phyloP scores from a whole-genome alignment of 345 rosid species.

The Cardamine occulta region DNA sequence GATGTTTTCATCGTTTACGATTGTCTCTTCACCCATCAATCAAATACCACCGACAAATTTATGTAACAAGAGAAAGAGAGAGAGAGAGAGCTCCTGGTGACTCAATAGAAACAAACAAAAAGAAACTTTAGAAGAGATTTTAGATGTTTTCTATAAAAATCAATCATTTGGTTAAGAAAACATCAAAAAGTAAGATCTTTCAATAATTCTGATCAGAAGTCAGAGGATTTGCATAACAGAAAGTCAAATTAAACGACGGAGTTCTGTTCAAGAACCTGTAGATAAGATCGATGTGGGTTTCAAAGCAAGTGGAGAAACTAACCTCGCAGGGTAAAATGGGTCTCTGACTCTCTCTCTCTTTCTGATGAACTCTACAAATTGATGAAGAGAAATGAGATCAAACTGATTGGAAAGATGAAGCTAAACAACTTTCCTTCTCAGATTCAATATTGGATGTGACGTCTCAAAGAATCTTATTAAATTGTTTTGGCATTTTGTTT shows the following conservation, averaged over 20 bases:
- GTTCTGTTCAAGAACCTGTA: conserved; percentile 1
- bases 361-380: conserved; percentile 2
- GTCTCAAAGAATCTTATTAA: not conserved
- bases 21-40: conserved; percentile 75
- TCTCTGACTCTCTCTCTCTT: not conserved
- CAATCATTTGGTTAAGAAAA: conserved; percentile 1
- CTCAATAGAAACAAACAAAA: conserved; percentile 27
- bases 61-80: not conserved
- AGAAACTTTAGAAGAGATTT: conserved; percentile 1
- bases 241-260: conserved; percentile 20
- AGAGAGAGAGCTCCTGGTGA: conserved; percentile 19
- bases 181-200: conserved; percentile 7
- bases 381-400: conserved; percentile 4
- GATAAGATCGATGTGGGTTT: conserved; percentile 9
- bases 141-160: not conserved
- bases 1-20: conserved; percentile 43
- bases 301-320: not conserved
- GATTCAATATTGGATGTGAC: conserved; percentile 36
- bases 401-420: conserved; percentile 1
- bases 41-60: not conserved
- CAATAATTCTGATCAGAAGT: conserved; percentile 1
- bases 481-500: not conserved
- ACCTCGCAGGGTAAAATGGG: not conserved
- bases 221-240: conserved; percentile 24
- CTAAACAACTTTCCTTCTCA: conserved; percentile 5